phyloP scores from a whole-genome alignment of 805 yeast species.

The Nakazawaea ishiwadae region DNA sequence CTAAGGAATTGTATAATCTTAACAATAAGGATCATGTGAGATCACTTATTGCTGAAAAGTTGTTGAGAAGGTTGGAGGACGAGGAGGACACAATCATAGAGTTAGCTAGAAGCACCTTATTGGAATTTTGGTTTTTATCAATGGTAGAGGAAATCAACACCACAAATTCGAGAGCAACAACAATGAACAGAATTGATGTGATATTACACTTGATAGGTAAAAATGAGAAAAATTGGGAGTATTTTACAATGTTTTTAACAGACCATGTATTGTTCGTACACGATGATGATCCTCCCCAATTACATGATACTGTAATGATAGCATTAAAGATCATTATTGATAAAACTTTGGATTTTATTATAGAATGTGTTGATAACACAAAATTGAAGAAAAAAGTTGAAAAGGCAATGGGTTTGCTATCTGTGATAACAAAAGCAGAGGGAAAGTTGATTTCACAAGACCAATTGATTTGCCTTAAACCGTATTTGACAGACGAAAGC shows the following conservation, averaged over 20 bases:
- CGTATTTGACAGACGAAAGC: conserved; percentile 50
- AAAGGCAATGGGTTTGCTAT: conserved; percentile 42
- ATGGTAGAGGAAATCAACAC: conserved; percentile 9
- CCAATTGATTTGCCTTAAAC: conserved; percentile 61
- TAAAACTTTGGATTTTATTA: conserved; percentile 29
- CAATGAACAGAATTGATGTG: conserved; percentile 21
- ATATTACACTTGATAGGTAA: conserved; percentile 34
- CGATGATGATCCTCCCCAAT: conserved; percentile 17
- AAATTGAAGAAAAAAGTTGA: conserved; percentile 24
- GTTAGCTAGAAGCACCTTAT: conserved; percentile 31
- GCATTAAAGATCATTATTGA: conserved; percentile 29
- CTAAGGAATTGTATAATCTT: conserved; percentile 39
- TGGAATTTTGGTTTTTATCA: conserved; percentile 31
- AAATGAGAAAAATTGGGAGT: conserved; percentile 34
- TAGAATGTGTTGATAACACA: conserved; percentile 28
- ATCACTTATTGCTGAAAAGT: conserved; percentile 40
- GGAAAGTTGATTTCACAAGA: conserved; percentile 56
- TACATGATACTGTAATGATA: conserved; percentile 12
- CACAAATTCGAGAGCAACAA: conserved; percentile 6
- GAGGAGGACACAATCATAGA: conserved; percentile 57
- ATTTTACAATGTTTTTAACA: conserved; percentile 44
- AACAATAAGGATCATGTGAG: conserved; percentile 28
- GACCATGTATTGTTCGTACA: conserved; percentile 33
- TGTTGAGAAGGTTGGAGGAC: conserved; percentile 58
- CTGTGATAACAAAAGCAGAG: conserved; percentile 50